Conservation (phyloP, 1,139 yeast genomes). For the Saccharomyces hybrid region DNA sequence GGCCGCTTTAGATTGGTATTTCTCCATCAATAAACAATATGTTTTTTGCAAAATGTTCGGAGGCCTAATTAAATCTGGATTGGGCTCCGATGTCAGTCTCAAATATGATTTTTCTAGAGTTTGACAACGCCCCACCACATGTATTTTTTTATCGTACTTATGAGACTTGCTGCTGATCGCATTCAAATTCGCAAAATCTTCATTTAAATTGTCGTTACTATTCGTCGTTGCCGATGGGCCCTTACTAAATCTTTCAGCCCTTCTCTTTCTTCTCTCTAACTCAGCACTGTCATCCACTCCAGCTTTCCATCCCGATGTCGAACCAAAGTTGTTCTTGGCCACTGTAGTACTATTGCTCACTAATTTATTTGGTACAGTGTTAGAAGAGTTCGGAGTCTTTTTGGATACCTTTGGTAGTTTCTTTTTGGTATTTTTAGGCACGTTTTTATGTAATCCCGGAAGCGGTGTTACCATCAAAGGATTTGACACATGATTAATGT, state of each 20-base stretch:
- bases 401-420: neutral
- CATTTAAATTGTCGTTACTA: constrained; percentile 9
- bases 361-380: neutral
- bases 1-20: constrained; percentile 45
- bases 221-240: constrained; percentile 4
- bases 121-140: constrained; percentile 58
- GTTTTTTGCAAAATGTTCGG: constrained; percentile 51
- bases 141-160: constrained; percentile 29
- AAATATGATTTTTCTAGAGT: constrained; percentile 69
- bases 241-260: constrained; percentile 26
- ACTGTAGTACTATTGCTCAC: neutral
- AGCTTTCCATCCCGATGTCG: neutral
- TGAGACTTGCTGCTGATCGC: constrained; percentile 29
- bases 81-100: constrained; percentile 85
- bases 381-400: neutral
- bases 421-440: neutral
- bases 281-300: constrained; percentile 6
- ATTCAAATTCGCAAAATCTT: constrained; percentile 27
- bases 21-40: constrained; percentile 44
- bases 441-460: neutral
- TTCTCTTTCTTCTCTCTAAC: constrained; percentile 20
- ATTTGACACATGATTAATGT: neutral
- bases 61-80: constrained; percentile 78
- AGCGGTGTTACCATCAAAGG: constrained; percentile 1
- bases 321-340: neutral